Evolutionary conservation across 306 rosid genomes (phyloP).

Genomic region (Bauhinia variegata): DNA sequence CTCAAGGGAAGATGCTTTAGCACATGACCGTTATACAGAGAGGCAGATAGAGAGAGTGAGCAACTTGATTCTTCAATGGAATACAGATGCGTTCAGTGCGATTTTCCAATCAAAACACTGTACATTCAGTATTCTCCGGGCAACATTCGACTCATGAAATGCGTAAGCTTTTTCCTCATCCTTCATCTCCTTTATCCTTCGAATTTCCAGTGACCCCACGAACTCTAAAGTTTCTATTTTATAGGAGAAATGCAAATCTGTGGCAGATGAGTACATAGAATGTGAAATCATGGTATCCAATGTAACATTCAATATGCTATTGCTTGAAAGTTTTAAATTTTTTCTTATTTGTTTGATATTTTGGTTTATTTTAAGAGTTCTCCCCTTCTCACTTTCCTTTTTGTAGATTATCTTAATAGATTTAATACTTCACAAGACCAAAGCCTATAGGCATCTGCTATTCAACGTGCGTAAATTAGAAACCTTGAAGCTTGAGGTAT

Average conservation of each 20-base stretch:
- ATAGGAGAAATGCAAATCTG: slow-evolving; percentile 77
- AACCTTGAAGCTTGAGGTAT: slow-evolving; percentile 63
- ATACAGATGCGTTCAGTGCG: slow-evolving; percentile 79
- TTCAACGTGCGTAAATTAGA: slow-evolving; percentile 63
- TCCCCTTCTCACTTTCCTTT: neutral
- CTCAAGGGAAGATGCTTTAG: slow-evolving; percentile 38
- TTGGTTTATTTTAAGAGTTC: slow-evolving; percentile 18
- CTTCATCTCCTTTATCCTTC: slow-evolving; percentile 22
- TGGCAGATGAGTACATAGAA: slow-evolving; percentile 83
- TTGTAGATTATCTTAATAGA: slow-evolving; percentile 75
- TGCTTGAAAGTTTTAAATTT: slow-evolving; percentile 20
- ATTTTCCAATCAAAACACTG: slow-evolving; percentile 52
- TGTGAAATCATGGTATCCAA: slow-evolving; percentile 75
- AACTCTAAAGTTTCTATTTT: slow-evolving; percentile 17
- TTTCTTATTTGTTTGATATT: neutral
- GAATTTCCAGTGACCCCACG: neutral
- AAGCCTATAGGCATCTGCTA: slow-evolving; percentile 84
- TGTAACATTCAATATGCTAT: slow-evolving; percentile 2
- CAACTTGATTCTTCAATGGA: slow-evolving; percentile 28
- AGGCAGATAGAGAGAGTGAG: slow-evolving; percentile 52
- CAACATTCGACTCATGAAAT: slow-evolving; percentile 90
- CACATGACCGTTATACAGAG: slow-evolving; percentile 39
- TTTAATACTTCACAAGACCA: slow-evolving; percentile 81
- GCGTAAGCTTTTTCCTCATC: slow-evolving; percentile 49
- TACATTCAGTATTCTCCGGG: slow-evolving; percentile 89